Evolutionary conservation across 106 monocot species (phyloP).

Genomic region (Dendrobium catenatum): DNA sequence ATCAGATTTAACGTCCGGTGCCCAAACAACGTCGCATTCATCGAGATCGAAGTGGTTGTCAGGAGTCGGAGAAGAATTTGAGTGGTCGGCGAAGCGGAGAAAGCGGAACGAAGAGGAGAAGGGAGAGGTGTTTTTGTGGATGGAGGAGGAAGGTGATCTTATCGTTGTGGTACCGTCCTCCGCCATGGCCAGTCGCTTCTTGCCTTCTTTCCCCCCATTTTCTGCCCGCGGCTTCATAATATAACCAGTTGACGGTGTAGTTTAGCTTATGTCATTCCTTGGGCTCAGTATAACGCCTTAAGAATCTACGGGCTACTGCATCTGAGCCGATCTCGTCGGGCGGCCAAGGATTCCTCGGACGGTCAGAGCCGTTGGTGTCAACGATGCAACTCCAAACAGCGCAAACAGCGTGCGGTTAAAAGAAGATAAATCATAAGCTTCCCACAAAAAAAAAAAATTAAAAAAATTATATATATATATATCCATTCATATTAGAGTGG

Average conservation of each 20-base stretch:
- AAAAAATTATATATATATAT: no score
- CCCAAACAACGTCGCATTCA: conserved; percentile 71
- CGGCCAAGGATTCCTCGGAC: background rate
- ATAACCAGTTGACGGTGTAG: background rate
- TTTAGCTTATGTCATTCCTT: background rate
- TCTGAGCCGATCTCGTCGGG: background rate
- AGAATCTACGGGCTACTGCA: background rate
- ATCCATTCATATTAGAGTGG: no score
- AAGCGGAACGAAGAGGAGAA: conserved; percentile 29
- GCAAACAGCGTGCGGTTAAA: background rate
- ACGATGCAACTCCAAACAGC: background rate
- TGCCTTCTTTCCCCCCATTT: background rate
- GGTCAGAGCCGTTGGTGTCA: background rate
- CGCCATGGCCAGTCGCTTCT: background rate
- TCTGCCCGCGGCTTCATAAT: background rate
- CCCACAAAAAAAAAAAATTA: no score
- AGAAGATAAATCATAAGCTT: background rate
- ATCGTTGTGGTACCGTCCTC: background rate
- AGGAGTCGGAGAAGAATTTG: conserved; percentile 7
- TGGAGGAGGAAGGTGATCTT: background rate
- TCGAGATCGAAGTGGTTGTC: conserved; percentile 41
- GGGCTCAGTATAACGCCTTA: background rate
- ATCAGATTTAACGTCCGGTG: conserved; percentile 15
- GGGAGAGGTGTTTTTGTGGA: background rate
- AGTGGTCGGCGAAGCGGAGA: conserved; percentile 35